phyloP scores from a whole-genome alignment of 352 stramenopile genomes.

The Ophiocytium majus region DNA sequence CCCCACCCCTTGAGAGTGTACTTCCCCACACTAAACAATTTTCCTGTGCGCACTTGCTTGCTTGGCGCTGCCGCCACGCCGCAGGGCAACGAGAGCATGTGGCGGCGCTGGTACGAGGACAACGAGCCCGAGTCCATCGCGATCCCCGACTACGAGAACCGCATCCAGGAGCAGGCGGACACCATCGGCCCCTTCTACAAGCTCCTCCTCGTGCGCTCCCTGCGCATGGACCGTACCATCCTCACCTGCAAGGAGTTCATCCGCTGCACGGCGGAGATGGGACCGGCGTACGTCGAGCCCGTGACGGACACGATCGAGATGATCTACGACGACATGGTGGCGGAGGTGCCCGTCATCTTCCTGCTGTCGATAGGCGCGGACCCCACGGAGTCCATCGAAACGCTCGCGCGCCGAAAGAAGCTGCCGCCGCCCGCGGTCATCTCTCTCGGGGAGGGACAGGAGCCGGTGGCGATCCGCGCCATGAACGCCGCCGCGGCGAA shows the following conservation, averaged over 20 bases:
- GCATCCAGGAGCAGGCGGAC: constrained; percentile 69
- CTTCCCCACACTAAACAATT: too few species aligned
- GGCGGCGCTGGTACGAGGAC: constrained; percentile 95
- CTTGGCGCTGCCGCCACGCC: too few species aligned
- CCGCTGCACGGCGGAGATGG: constrained; percentile 91
- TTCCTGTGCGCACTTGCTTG: too few species aligned
- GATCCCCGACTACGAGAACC: constrained; percentile 91
- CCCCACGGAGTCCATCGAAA: constrained; percentile 94
- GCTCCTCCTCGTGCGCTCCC: constrained; percentile 88
- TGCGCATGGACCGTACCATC: constrained; percentile 96
- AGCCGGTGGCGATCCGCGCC: constrained; percentile 91
- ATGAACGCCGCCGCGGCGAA: constrained; percentile 94
- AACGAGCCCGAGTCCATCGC: constrained; percentile 90
- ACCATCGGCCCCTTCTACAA: constrained; percentile 85
- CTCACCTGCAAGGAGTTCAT: constrained; percentile 96
- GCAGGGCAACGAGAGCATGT: constrained; percentile 63
- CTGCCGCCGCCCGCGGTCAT: constrained; percentile 89
- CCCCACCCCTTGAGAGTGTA: too few species aligned
- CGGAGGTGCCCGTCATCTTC: constrained; percentile 94
- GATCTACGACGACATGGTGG: constrained; percentile 93
- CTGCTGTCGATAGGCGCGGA: constrained; percentile 93
- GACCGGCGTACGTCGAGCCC: constrained; percentile 89
- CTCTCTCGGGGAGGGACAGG: constrained; percentile 95
- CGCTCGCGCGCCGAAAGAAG: constrained; percentile 93
- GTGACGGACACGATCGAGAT: constrained; percentile 98